Percentiles rank a stretch among this genome's conserved stretches.
phyloP scores from a whole-genome alignment of 768 basidiomycete species.

The Glaciozyma antarctica region DNA sequence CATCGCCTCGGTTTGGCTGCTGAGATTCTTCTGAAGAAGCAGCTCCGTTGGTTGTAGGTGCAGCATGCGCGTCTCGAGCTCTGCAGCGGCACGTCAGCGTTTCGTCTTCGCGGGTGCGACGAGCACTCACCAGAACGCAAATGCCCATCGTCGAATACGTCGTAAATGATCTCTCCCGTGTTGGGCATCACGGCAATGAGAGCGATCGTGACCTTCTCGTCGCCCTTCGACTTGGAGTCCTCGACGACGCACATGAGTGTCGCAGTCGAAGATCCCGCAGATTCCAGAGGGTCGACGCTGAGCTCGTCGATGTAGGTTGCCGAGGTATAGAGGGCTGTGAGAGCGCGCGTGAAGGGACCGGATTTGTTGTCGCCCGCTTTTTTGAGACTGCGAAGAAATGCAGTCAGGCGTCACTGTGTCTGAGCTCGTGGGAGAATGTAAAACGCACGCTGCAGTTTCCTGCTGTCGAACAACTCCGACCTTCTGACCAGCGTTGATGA shows the following conservation, averaged over 20 bases:
- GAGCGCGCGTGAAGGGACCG: conserved; percentile 55
- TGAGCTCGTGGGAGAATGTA: not conserved
- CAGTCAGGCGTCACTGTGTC: not conserved
- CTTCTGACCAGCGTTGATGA: conserved; percentile 67
- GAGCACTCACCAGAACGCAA: conserved; percentile 48
- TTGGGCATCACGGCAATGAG: conserved; percentile 72
- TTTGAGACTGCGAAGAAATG: conserved; percentile 47
- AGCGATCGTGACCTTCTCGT: conserved; percentile 50
- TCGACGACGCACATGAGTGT: conserved; percentile 72
- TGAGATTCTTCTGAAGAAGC: conserved; percentile 45
- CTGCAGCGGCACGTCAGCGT: conserved; percentile 42
- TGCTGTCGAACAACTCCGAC: conserved; percentile 74
- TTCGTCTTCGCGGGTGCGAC: not conserved
- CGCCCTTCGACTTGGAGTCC: conserved; percentile 42
- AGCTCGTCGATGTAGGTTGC: conserved; percentile 67
- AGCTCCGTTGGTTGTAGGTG: conserved; percentile 78
- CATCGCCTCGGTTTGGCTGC: conserved; percentile 64
- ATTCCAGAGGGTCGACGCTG: conserved; percentile 38
- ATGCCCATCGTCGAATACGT: conserved; percentile 57
- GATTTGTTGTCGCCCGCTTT: conserved; percentile 67
- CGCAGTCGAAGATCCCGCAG: conserved; percentile 46
- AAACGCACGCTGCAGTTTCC: conserved; percentile 61
- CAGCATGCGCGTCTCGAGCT: conserved; percentile 84
- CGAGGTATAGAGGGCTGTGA: conserved; percentile 14
- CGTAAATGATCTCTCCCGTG: conserved; percentile 89